Evolutionary conservation across 139 green algal species (phyloP).

Genomic region (Yamagishiella unicocca): DNA sequence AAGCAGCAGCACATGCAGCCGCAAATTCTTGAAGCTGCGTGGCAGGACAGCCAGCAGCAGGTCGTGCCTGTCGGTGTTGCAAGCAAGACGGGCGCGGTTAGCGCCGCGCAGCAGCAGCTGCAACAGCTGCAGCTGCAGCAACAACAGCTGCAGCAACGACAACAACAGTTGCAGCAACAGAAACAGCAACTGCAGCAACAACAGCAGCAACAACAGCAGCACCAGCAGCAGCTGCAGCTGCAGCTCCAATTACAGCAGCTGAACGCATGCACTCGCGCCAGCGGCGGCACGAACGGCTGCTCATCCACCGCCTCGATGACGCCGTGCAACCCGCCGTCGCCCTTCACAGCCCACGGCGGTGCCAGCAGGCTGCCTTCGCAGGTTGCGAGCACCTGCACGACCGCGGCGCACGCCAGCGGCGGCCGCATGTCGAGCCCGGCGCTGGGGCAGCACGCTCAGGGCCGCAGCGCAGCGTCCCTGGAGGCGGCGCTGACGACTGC

Average conservation of each 20-base stretch:
- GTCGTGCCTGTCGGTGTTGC: no score
- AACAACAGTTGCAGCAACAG: not conserved
- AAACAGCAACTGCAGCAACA: not conserved
- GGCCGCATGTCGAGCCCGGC: not conserved
- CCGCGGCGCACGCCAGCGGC: not conserved
- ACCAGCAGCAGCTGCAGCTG: not conserved
- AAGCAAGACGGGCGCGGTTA: no score
- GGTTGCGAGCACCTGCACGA: not conserved
- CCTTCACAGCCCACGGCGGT: not conserved
- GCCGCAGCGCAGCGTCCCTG: not conserved
- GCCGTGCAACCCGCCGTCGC: not conserved
- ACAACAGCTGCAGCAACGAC: not conserved
- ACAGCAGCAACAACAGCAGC: not conserved
- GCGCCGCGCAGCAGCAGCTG: not conserved
- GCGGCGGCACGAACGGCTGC: not conserved
- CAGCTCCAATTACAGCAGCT: conserved; percentile 1
- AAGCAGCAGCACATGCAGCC: not conserved
- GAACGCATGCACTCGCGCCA: not conserved
- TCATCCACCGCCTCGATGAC: not conserved
- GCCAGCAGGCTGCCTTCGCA: not conserved
- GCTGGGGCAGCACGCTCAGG: not conserved
- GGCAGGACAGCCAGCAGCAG: no score
- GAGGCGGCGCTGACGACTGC: not conserved
- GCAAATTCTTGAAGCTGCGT: no score
- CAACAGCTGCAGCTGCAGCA: not conserved